Percentiles rank a stretch among this genome's conserved stretches.
phyloP scores from a whole-genome alignment of 805 yeast genomes.

The Zygotorulaspora florentina region DNA sequence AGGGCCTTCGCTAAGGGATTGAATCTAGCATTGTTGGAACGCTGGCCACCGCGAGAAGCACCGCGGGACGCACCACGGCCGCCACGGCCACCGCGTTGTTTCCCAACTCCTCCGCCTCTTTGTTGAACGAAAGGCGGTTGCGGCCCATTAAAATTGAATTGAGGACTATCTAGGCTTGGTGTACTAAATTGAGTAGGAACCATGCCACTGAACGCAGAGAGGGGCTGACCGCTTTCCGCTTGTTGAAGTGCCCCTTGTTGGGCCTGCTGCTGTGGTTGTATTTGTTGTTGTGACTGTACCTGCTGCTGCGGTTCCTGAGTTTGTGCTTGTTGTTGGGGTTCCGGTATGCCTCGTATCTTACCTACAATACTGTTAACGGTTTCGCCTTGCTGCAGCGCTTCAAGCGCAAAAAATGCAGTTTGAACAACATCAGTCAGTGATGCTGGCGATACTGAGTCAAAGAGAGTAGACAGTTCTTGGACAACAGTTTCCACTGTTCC shows the following conservation, averaged over 20 bases:
- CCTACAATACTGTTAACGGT: conserved; percentile 29
- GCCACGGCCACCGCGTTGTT: conserved; percentile 23
- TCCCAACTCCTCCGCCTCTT: conserved; percentile 21
- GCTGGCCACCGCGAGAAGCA: conserved; percentile 17
- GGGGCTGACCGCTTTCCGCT: conserved; percentile 17
- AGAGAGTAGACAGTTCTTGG: conserved; percentile 55
- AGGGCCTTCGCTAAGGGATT: conserved; percentile 40
- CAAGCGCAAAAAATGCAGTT: conserved; percentile 54
- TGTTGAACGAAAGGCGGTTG: conserved; percentile 21
- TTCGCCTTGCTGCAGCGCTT: conserved; percentile 38
- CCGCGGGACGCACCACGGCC: conserved; percentile 22
- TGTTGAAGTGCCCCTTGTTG: conserved; percentile 19
- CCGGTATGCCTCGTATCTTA: conserved; percentile 24
- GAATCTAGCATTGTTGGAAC: conserved; percentile 31
- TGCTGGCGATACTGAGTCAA: conserved; percentile 57
- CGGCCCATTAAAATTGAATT: conserved; percentile 13
- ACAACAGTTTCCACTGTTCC: conserved; percentile 58
- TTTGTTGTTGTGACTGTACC: conserved; percentile 15
- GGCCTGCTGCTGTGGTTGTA: conserved; percentile 11
- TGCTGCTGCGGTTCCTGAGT: conserved; percentile 14
- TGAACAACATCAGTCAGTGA: conserved; percentile 56
- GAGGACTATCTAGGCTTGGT: conserved; percentile 9
- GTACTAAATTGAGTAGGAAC: conserved; percentile 19
- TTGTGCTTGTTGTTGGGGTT: conserved; percentile 10
- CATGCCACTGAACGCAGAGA: conserved; percentile 31